Conservation (phyloP, 2,329 filamentous ascomycete species). For the Aspergillus pseudoviridinutans region DNA sequence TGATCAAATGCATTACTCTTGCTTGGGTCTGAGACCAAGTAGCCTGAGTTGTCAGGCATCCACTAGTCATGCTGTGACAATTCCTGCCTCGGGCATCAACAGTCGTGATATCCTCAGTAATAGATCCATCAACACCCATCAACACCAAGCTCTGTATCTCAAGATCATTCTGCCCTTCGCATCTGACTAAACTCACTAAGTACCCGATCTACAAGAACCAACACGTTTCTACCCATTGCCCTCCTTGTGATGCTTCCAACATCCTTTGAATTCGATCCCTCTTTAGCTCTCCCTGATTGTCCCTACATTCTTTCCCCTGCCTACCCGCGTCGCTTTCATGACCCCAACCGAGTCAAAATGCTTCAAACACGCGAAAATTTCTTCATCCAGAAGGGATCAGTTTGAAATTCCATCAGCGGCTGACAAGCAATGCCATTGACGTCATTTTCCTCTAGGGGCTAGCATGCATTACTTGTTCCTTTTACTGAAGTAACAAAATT, state of each 20-base stretch:
- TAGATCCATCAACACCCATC: not conserved
- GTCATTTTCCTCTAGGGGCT: conserved; percentile 3
- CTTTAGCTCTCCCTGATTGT: not conserved
- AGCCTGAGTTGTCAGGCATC: not conserved
- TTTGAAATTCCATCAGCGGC: not conserved
- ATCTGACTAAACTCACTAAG: not conserved
- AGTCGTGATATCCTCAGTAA: not conserved
- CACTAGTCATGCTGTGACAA: not conserved
- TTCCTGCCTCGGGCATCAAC: no score
- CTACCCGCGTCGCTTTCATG: not conserved
- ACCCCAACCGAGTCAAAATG: not conserved
- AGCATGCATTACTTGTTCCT: conserved; percentile 6
- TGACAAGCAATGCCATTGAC: conserved; percentile 8
- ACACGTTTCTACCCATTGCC: not conserved
- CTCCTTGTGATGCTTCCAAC: not conserved
- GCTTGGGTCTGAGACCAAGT: no score
- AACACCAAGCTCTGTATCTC: no score
- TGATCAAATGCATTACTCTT: not conserved
- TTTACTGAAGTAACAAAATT: not conserved
- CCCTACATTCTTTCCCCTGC: not conserved
- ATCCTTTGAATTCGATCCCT: not conserved
- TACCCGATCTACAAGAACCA: not conserved
- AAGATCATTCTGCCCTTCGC: not conserved
- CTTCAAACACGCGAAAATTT: not conserved
- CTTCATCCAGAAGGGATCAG: not conserved